Percentiles rank a stretch among this genome's conserved stretches.
These are phyloP conservation scores for Chalciporus pseudorubinellus DNA, from an alignment of 768 basidiomycete species.

Conservation along the genomic window DNA sequence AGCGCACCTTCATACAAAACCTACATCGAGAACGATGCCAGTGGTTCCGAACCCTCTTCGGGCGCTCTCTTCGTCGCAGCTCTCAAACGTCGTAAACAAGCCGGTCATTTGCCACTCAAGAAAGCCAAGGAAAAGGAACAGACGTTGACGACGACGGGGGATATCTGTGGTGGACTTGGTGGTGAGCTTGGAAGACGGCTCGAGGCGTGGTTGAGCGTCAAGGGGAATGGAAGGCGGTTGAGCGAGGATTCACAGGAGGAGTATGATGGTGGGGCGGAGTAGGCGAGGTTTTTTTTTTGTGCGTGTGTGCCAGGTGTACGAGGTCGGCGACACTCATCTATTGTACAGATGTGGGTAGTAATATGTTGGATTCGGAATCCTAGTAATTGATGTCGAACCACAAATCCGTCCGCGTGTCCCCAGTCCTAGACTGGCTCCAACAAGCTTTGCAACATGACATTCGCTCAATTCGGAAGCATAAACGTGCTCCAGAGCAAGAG, in stretches of 20 bases:
- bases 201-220: constrained; percentile 67
- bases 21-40: background rate
- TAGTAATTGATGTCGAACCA: too few species aligned
- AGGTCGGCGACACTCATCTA: too few species aligned
- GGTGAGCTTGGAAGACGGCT: constrained; percentile 73
- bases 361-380: too few species aligned
- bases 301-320: too few species aligned
- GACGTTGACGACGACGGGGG: constrained; percentile 68
- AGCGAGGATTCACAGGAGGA: constrained; percentile 16
- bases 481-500: too few species aligned
- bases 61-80: constrained; percentile 24
- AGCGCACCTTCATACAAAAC: constrained; percentile 9
- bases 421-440: too few species aligned
- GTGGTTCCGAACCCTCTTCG: constrained; percentile 15
- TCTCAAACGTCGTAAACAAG: constrained; percentile 35
- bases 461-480: too few species aligned
- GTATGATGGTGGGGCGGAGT: constrained; percentile 25
- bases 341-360: too few species aligned
- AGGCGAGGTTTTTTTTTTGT: too few species aligned
- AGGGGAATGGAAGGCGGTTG: constrained; percentile 21
- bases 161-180: constrained; percentile 76
- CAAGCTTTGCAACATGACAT: too few species aligned
- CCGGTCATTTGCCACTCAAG: constrained; percentile 50
- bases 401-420: too few species aligned
- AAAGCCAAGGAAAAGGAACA: constrained; percentile 67